Percentiles rank a stretch among this genome's conserved stretches.
Evolutionary conservation across 192 early-diverging fungal species (phyloP).

Genomic region (Linderina pennispora): DNA sequence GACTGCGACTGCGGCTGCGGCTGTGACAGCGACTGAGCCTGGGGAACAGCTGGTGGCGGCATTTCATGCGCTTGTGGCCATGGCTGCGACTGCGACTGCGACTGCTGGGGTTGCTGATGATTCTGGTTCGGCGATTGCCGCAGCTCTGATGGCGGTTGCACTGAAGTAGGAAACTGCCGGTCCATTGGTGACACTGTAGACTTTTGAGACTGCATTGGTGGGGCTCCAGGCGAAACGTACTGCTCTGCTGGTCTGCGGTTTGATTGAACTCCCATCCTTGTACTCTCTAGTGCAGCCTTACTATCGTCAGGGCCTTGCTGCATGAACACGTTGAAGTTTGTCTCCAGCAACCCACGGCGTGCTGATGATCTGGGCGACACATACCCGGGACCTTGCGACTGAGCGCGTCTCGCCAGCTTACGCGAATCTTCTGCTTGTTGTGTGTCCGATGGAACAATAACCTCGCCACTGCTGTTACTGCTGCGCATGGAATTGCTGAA

Average conservation of each 20-base stretch:
- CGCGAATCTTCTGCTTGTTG: background rate
- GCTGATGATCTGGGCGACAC: slow-evolving; percentile 24
- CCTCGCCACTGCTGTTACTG: no score
- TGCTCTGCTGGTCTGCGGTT: no score
- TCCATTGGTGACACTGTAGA: no score
- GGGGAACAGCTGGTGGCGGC: no score
- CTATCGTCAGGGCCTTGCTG: no score
- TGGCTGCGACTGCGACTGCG: background rate
- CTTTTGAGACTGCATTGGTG: no score
- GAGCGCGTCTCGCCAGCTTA: slow-evolving; percentile 4
- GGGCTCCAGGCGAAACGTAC: slow-evolving; percentile 13
- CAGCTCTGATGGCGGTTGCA: background rate
- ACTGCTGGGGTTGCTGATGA: background rate
- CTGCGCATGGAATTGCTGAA: background rate
- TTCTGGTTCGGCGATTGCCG: no score
- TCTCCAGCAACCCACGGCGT: slow-evolving; percentile 9
- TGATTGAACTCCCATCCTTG: no score
- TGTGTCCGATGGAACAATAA: background rate
- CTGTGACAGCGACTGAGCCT: slow-evolving; percentile 2
- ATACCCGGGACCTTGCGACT: slow-evolving; percentile 4
- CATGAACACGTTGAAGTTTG: slow-evolving; percentile 29
- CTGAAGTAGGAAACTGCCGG: no score
- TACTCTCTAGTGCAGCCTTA: no score
- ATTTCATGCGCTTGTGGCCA: no score
- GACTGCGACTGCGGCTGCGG: background rate